Conservation (phyloP, 352 stramenopile species). For the Globisporangium cystogenes region DNA sequence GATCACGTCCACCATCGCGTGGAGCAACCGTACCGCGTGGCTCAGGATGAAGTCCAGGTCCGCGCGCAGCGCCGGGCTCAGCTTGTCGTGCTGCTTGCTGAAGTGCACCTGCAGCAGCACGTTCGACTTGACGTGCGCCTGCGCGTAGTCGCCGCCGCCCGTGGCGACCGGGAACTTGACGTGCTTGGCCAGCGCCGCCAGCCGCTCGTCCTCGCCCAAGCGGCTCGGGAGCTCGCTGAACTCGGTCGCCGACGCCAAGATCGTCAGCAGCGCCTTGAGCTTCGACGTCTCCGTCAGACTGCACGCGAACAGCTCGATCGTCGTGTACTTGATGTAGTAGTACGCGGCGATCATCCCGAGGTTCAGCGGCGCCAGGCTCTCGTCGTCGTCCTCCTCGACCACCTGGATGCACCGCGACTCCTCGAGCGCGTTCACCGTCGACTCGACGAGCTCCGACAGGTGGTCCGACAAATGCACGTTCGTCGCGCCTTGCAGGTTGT, state of each 20-base stretch:
- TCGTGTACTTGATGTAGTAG: slow-evolving; percentile 99
- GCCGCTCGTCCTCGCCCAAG: slow-evolving; percentile 91
- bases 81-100: slow-evolving; percentile 83
- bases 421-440: slow-evolving; percentile 94
- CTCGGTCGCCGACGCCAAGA: slow-evolving; percentile 95
- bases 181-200: slow-evolving; percentile 93
- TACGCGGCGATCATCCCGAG: slow-evolving; percentile 99
- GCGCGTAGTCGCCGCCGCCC: slow-evolving; percentile 78
- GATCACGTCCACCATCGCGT: slow-evolving; percentile 99
- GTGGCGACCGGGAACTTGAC: slow-evolving; percentile 90
- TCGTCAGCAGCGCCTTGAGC: slow-evolving; percentile 94
- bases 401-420: slow-evolving; percentile 96
- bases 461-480: slow-evolving; percentile 96
- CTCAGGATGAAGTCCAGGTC: slow-evolving; percentile 92
- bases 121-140: slow-evolving; percentile 95
- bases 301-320: slow-evolving; percentile 98
- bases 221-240: slow-evolving; percentile 93
- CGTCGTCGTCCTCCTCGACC: slow-evolving; percentile 89
- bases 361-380: slow-evolving; percentile 95
- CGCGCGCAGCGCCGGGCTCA: slow-evolving; percentile 89
- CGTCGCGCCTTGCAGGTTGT: slow-evolving; percentile 94
- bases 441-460: slow-evolving; percentile 98
- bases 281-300: slow-evolving; percentile 97
- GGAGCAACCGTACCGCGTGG: slow-evolving; percentile 92
- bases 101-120: slow-evolving; percentile 98